These are phyloP conservation scores for Vanrija humicola DNA, from an alignment of 1,284 basidiomycete species.

Conservation along the genomic window DNA sequence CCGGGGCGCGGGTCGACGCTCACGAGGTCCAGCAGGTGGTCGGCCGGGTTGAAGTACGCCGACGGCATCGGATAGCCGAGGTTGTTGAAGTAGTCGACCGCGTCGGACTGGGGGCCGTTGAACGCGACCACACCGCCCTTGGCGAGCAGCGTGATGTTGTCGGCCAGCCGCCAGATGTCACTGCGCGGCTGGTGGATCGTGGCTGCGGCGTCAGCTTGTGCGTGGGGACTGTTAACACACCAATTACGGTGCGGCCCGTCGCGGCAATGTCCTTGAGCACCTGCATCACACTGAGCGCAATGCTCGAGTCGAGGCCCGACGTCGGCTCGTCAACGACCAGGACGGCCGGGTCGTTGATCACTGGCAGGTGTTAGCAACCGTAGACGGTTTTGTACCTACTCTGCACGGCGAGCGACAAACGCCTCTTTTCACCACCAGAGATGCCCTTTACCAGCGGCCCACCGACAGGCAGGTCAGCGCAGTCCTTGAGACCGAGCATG, in stretches of 20 bases:
- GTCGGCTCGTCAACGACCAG: constrained; percentile 53
- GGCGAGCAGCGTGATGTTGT: constrained; percentile 54
- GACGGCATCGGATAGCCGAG: constrained; percentile 47
- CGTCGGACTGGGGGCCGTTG: constrained; percentile 32
- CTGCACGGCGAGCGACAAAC: constrained; percentile 56
- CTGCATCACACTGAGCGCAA: constrained; percentile 50
- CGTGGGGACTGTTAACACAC: too few relatives aligned
- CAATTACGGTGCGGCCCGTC: constrained; percentile 55
- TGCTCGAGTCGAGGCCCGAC: constrained; percentile 55
- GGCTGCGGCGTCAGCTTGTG: constrained; percentile 26
- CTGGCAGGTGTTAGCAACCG: constrained; percentile 12
- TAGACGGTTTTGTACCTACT: constrained; percentile 26
- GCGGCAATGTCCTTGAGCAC: constrained; percentile 53
- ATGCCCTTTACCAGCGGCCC: constrained; percentile 55
- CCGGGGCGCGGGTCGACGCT: constrained; percentile 41
- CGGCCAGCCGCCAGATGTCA: constrained; percentile 53
- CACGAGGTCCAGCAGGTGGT: constrained; percentile 49
- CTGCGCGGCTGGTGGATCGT: constrained; percentile 57
- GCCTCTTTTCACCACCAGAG: constrained; percentile 56
- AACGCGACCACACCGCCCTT: constrained; percentile 53
- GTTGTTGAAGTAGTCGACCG: constrained; percentile 38
- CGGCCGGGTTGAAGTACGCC: constrained; percentile 48
- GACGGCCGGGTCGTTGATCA: constrained; percentile 52
- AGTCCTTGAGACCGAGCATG: constrained; percentile 55
- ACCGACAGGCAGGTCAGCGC: constrained; percentile 56